phyloP scores from a whole-genome alignment of 371 early-diverging fungal species.

The Rhizomucor miehei region DNA sequence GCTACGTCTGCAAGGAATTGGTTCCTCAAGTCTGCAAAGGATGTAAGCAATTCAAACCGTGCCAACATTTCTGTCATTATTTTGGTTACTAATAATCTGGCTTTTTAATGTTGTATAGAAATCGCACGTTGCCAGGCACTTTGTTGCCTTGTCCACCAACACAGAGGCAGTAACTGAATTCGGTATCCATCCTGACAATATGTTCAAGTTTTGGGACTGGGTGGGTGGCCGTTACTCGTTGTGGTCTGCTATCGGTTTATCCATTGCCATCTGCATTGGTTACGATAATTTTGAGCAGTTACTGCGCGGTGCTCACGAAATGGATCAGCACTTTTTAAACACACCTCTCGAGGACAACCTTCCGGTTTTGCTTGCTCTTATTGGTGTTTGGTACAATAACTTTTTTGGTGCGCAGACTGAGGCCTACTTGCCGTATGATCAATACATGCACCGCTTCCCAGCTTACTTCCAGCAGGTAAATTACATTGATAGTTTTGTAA shows the following conservation, averaged over 20 bases:
- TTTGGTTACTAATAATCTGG: background rate
- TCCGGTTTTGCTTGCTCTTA: conserved; percentile 87
- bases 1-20: conserved; percentile 91
- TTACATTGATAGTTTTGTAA: too few relatives aligned
- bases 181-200: conserved; percentile 91
- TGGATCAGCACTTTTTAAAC: conserved; percentile 95
- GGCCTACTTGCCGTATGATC: conserved; percentile 97
- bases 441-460: conserved; percentile 95
- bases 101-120: conserved; percentile 21
- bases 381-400: conserved; percentile 98
- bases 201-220: conserved; percentile 99
- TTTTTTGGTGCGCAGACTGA: conserved; percentile 93
- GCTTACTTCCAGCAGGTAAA: conserved; percentile 95
- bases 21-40: conserved; percentile 84
- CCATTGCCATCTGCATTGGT: conserved; percentile 94
- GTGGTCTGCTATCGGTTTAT: conserved; percentile 99
- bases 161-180: conserved; percentile 83
- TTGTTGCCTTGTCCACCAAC: conserved; percentile 98
- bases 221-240: conserved; percentile 99
- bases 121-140: conserved; percentile 94
- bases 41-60: too few relatives aligned
- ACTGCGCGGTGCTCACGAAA: conserved; percentile 91
- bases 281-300: conserved; percentile 93
- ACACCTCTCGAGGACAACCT: conserved; percentile 88
- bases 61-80: too few relatives aligned